Evolutionary conservation across 345 rosid genomes (phyloP).

Genomic region (Citrus maxima): DNA sequence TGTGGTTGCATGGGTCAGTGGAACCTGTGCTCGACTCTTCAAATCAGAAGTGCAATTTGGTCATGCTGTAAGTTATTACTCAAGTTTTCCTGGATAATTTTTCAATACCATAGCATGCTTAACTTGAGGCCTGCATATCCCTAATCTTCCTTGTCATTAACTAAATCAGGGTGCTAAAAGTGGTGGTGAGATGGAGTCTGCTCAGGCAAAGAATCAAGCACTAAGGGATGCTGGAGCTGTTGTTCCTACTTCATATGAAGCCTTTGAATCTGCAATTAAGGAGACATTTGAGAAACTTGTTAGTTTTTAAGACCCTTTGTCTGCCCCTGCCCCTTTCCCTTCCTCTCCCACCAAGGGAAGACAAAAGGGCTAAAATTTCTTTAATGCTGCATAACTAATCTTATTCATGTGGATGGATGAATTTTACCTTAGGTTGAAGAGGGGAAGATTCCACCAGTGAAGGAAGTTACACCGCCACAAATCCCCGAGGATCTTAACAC

Average conservation of each 20-base stretch:
- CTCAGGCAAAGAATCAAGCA: conserved; percentile 98
- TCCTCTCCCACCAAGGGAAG: neutral
- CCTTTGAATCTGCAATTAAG: conserved; percentile 68
- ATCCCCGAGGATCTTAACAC: conserved; percentile 93
- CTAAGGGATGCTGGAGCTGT: conserved; percentile 79
- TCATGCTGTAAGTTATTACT: conserved; percentile 79
- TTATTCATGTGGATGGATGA: conserved; percentile 4
- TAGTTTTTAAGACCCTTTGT: conserved; percentile 21
- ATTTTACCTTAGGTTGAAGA: conserved; percentile 54
- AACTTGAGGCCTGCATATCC: neutral
- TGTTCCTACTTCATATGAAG: conserved; percentile 93
- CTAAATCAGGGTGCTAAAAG: conserved; percentile 89
- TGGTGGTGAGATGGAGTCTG: conserved; percentile 97
- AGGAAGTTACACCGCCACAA: conserved; percentile 84
- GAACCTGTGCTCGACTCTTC: conserved; percentile 95
- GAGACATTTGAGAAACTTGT: conserved; percentile 92
- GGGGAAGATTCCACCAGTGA: conserved; percentile 66
- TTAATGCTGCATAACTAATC: neutral
- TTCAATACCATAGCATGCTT: neutral
- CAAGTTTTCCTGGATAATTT: conserved; percentile 6
- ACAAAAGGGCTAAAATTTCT: neutral
- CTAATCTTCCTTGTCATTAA: conserved; percentile 17
- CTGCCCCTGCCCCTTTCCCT: neutral
- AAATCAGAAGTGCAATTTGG: conserved; percentile 99
- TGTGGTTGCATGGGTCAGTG: conserved; percentile 99